Base-by-base conservation (phyloP, 148 eudicot genomes). In the Rheum nobile region DNA sequence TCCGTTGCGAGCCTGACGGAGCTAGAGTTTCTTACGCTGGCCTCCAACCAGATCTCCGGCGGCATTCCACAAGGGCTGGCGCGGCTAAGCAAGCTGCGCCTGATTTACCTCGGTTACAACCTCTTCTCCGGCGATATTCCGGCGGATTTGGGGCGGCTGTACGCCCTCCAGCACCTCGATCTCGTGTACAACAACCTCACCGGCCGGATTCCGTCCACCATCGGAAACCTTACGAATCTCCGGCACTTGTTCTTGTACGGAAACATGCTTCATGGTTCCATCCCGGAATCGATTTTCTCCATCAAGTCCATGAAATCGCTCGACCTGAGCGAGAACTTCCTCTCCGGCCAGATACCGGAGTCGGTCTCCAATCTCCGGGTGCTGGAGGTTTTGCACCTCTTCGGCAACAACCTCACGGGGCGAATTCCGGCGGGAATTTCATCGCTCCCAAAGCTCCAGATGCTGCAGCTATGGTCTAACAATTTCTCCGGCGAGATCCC, bases 381-480 rank as follows among this genome's bases (percentile, higher is more conserved):
- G 31, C 48, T 93, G 71, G 83, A 93, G 82, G 76, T 93, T n/a
- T 83, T 93, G 4, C 96, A 93, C 61, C 80, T 93, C 22, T 93
- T 93, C 44, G 80, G 94, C 73, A 93, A 93, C 76, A 87, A 89
- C 74, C 83, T 93, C 50, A 76, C 84, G 4, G 98, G 98, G 26
- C 82, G 75, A 68, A 93, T 90, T 67, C 97, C 98, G 11, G 74
- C 71, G 54, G 79, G 92, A 29, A 32, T 93, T 47, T 57, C 88
- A 26, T 84, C 67, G n/a, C 74, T 93, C 79, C 91, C 89, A 63
- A 73, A 74, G n/a, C 91, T 93, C 13, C 87, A 86, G 81, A 86
- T 91, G 54, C 96, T 93, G 72, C 98, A 93, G 74, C 46, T 93
- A 3, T 93, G 98, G 98, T 84, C 92, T 6, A 93, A 93, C 14